Evolutionary conservation across 352 stramenopile genomes (phyloP).

Genomic region (Blastocystis sp.): DNA sequence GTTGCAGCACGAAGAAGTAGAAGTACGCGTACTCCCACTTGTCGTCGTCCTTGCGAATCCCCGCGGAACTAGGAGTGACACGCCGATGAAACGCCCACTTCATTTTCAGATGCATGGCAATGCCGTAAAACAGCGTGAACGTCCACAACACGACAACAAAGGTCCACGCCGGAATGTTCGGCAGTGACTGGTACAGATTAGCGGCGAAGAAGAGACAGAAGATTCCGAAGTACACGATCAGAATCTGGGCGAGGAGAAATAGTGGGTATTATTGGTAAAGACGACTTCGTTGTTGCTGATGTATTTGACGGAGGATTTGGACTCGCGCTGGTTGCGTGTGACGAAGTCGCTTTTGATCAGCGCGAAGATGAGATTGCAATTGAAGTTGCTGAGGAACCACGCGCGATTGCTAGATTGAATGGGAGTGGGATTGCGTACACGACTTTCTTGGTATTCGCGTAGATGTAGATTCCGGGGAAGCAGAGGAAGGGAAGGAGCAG

Average conservation of each 20-base stretch:
- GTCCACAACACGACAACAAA: neutral
- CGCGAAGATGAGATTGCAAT: slow-evolving; percentile 46
- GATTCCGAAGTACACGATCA: slow-evolving; percentile 8
- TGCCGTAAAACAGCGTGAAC: neutral
- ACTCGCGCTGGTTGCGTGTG: slow-evolving; percentile 4
- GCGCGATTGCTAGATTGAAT: slow-evolving; percentile 24
- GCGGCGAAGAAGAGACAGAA: neutral
- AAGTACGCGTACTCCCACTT: neutral
- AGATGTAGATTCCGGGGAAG: slow-evolving; percentile 14
- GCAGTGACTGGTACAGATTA: slow-evolving; percentile 9
- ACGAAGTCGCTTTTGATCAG: slow-evolving; percentile 50
- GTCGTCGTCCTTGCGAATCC: neutral
- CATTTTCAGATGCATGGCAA: slow-evolving; percentile 16
- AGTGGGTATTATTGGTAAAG: slow-evolving; percentile 42
- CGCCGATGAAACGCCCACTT: neutral
- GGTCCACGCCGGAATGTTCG: neutral
- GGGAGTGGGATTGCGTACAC: neutral
- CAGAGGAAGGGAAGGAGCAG: slow-evolving; percentile 14
- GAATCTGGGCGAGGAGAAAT: slow-evolving; percentile 39
- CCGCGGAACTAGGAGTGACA: neutral
- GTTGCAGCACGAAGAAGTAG: neutral
- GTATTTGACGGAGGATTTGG: slow-evolving; percentile 35
- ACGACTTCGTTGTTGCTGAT: slow-evolving; percentile 61
- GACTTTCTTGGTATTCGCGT: slow-evolving; percentile 38
- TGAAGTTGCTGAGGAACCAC: slow-evolving; percentile 64